Evolutionary conservation across 139 green algal species (phyloP), one percentile per base, ranked within the genome.

Genomic region (Coccomyxa sp.): DNA sequence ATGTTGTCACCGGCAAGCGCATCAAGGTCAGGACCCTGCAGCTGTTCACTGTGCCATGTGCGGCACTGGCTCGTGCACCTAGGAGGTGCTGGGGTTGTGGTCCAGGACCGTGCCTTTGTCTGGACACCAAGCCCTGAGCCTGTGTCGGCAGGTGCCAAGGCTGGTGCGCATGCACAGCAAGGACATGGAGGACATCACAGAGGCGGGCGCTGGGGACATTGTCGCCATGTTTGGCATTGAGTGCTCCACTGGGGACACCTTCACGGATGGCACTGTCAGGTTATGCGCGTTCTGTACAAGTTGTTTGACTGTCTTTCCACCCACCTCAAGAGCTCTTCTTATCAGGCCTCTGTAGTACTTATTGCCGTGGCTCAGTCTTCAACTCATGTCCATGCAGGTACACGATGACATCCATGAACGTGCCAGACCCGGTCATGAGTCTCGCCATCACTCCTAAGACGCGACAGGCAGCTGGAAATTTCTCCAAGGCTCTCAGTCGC

Each of bases 141-240:
- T 51, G 38, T 51, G 38, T 51, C 67, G 94, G 38, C 92, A 97
- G 80, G 93, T 99, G 32, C 94, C 96, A 30, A 91, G 96, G 63
- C 89, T 99, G 30, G 95, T 98, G 77, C 92, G 95, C 85, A 97
- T 98, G 90, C 95, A 98, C 90, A 85, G 84, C 28, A 92, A 96
- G 76, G 95, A 99, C 84, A 90, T 99, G 82, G 92, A 97, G 89
- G 96, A 99, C 87, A 97, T 98, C 71, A 14, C 59, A 0, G 84
- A 90, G 45, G 95, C 95, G 13, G 60, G 45, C n/a, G 90, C 90
- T 4, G 96, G 96, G 18, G 97, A 99, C 85, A 99, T 99, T 79
- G 96, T 99, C 63, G 97, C 97, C 77, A 91, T 99, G 80, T 99
- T 99, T 86, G 97, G 97, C 17, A 94, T 99, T 23, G 97, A 99